These are phyloP conservation scores for Xylaria sp. DNA, from an alignment of 2,329 filamentous ascomycete genomes.

Conservation along the genomic window DNA sequence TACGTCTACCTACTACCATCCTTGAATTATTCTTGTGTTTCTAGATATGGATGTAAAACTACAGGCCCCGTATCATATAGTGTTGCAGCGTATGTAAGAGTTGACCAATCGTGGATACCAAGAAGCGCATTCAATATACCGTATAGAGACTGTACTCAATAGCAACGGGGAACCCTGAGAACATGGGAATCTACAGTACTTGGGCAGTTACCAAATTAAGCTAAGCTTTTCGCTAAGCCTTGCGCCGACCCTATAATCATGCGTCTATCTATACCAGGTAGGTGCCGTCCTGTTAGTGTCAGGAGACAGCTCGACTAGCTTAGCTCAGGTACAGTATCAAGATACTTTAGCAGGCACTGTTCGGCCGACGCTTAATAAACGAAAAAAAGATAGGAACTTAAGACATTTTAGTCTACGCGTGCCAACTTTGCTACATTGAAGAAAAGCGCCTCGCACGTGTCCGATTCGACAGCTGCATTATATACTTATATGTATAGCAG, in stretches of 20 bases:
- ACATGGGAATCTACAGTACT: background rate
- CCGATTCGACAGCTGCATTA: background rate
- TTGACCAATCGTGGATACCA: no score
- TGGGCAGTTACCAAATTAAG: background rate
- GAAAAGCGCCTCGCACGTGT: background rate
- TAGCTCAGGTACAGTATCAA: background rate
- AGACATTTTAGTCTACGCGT: background rate
- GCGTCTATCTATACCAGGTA: background rate
- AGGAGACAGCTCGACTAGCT: no score
- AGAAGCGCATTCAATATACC: no score
- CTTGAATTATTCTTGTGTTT: no score
- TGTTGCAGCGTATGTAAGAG: no score
- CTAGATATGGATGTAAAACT: no score
- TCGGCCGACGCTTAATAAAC: background rate
- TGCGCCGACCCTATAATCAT: constrained; percentile 18
- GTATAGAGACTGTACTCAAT: no score
- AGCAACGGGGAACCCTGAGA: no score
- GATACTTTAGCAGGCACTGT: background rate
- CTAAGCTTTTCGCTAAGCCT: constrained; percentile 25
- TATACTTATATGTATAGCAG: background rate
- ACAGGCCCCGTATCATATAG: no score
- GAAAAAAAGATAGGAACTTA: no score
- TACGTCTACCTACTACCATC: no score
- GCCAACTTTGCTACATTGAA: background rate
- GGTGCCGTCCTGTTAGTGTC: no score